Base-by-base conservation (phyloP, 805 yeast species). In the Saccharomycopsis sp. region DNA sequence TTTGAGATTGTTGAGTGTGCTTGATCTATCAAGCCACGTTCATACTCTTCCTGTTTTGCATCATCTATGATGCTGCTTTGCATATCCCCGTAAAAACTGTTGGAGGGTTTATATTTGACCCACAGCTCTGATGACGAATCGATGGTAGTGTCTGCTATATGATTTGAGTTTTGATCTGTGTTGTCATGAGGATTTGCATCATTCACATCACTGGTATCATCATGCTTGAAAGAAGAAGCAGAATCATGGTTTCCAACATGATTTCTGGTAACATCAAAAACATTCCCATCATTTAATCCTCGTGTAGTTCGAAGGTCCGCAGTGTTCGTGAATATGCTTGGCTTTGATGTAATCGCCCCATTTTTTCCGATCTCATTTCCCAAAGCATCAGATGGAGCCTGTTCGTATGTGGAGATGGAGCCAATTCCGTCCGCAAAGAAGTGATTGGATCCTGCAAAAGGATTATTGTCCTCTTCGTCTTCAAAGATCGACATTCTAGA, bases 381-480 rank as follows among this genome's bases (percentile, higher is more conserved):
- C 9, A 10, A n/a, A 25, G n/a, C 9, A 9, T 25, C 27, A n/a
- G 12, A 9, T 9, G 27, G 27, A 25, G 27, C 12, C 9, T n/a
- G 12, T n/a, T n/a, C n/a, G n/a, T n/a, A n/a, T n/a, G n/a, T n/a
- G 12, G n/a, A n/a, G n/a, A 25, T n/a, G 12, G 27, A 9, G 12
- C 56, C 58, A 10, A 62, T 55, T 4, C 67, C 67, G 4, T 61
- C 54, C 0, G 67, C 64, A 46, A 53, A 62, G 38, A 59, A 45
- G 42, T 62, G 67, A 17, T 52, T 52, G 5, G 63, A 57, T 2
- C 67, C 67, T 8, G 56, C 49, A 42, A 61, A 62, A 1, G 67
- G 67, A 40, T 62, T 62, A 43, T 61, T 62, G 46, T 61, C 63
- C 38, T 61, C 65, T 41, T 58, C 64, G 9, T 55, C 45, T 7